Percentiles rank a stretch among this genome's conserved stretches.
Conservation (phyloP, 257 asterid species). For the Plantago elongata region DNA sequence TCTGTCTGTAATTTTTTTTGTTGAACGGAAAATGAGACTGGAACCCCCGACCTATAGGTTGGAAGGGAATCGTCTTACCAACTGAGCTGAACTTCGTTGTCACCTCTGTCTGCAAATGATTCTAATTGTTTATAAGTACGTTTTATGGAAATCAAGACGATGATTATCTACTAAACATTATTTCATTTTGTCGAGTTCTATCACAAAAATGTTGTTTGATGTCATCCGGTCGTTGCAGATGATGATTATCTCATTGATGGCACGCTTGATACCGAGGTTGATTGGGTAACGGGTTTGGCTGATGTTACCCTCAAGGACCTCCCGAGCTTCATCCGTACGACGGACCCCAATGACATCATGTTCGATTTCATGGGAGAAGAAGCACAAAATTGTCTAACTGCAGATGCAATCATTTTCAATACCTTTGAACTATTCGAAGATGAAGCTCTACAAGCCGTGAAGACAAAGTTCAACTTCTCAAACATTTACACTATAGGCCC, state of each 20-base stretch:
- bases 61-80: too few relatives aligned
- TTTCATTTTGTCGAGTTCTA: too few relatives aligned
- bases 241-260: slow-evolving; percentile 46
- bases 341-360: slow-evolving; percentile 57
- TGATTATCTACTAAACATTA: too few relatives aligned
- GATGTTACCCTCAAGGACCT: slow-evolving; percentile 41
- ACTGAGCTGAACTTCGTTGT: too few relatives aligned
- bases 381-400: slow-evolving; percentile 32
- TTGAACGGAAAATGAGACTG: too few relatives aligned
- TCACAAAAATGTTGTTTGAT: too few relatives aligned
- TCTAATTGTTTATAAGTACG: not conserved
- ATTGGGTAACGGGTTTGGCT: slow-evolving; percentile 50
- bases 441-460: slow-evolving; percentile 30
- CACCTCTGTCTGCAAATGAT: not conserved
- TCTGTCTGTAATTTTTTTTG: too few relatives aligned
- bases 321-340: slow-evolving; percentile 44
- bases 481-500: slow-evolving; percentile 48
- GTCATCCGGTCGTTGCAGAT: slow-evolving; percentile 21
- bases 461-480: slow-evolving; percentile 34
- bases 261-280: slow-evolving; percentile 36
- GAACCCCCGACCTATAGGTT: too few relatives aligned
- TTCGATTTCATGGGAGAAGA: slow-evolving; percentile 45
- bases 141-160: not conserved
- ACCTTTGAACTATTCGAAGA: slow-evolving; percentile 41
- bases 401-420: slow-evolving; percentile 48